A percentile compares a stretch with the other conserved stretches of the same genome.
Conservation (phyloP, 2,329 filamentous ascomycete genomes). For the Exophiala xenobiotica region DNA sequence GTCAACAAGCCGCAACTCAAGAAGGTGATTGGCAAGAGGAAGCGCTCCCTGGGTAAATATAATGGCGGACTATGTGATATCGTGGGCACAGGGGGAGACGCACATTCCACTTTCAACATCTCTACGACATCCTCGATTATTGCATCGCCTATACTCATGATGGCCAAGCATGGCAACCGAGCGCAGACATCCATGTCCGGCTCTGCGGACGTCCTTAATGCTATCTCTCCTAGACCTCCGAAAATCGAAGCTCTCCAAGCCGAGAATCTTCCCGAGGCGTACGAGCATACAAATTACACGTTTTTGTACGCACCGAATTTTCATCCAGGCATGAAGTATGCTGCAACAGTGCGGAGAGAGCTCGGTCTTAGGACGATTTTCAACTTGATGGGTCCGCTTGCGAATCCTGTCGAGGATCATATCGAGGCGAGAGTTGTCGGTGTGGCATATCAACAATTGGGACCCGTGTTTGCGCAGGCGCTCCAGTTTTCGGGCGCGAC, state of each 20-base stretch:
- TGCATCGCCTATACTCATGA: conserved; percentile 76
- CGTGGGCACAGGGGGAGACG: conserved; percentile 93
- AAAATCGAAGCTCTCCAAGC: conserved; percentile 73
- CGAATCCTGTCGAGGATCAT: conserved; percentile 80
- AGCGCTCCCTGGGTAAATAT: conserved; percentile 71
- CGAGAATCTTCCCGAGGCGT: conserved; percentile 68
- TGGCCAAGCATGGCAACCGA: conserved; percentile 94
- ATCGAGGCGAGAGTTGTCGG: conserved; percentile 93
- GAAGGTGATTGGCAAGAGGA: conserved; percentile 52
- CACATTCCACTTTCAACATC: conserved; percentile 97
- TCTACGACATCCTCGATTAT: conserved; percentile 93
- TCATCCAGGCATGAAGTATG: conserved; percentile 90
- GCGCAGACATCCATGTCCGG: conserved; percentile 94
- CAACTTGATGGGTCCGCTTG: conserved; percentile 89
- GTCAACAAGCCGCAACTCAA: conserved; percentile 66
- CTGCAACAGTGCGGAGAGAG: conserved; percentile 79
- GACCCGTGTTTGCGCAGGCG: conserved; percentile 84
- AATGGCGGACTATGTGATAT: conserved; percentile 87
- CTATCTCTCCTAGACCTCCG: conserved; percentile 69
- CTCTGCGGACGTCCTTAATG: conserved; percentile 84
- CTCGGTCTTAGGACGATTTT: conserved; percentile 96
- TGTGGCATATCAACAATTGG: conserved; percentile 82
- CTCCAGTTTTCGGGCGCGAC: conserved; percentile 70
- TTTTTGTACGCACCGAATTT: conserved; percentile 96
- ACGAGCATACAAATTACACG: conserved; percentile 80